Conservation (phyloP, 306 rosid genomes). For the Urtica urens region DNA sequence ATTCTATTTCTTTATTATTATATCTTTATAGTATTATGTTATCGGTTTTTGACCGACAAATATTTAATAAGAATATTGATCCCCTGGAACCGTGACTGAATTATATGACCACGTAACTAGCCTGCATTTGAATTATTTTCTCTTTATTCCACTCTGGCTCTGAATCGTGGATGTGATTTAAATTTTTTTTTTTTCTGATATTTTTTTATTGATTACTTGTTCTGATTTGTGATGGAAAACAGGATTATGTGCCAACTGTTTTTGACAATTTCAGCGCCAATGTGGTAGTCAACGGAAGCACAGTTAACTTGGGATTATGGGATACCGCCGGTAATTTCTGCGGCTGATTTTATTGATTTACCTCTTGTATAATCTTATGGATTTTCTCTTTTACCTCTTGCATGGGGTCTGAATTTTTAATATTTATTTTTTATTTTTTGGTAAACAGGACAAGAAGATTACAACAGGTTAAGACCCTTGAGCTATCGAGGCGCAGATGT, state of each 20-base stretch:
- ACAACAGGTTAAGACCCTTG: slow-evolving; percentile 47
- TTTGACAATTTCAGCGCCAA: slow-evolving; percentile 98
- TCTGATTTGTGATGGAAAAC: slow-evolving; percentile 23
- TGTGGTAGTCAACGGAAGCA: slow-evolving; percentile 92
- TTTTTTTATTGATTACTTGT: no score
- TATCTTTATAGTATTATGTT: no score
- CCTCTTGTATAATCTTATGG: background rate
- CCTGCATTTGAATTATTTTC: no score
- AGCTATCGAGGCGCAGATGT: slow-evolving; percentile 55
- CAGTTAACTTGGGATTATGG: slow-evolving; percentile 96
- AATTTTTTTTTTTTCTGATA: slow-evolving; percentile 10
- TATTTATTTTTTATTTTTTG: slow-evolving; percentile 15
- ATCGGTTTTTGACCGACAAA: no score
- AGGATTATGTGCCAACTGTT: slow-evolving; percentile 97
- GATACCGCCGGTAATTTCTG: slow-evolving; percentile 85
- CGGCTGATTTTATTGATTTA: slow-evolving; percentile 2
- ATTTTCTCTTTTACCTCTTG: slow-evolving; percentile 7
- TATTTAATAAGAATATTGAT: no score
- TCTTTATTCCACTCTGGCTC: no score
- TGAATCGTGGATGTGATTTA: background rate
- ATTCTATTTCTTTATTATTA: background rate
- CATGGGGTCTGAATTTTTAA: slow-evolving; percentile 34
- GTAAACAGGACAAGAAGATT: slow-evolving; percentile 45
- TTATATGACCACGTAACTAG: no score
- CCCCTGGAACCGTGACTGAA: no score